phyloP scores from a whole-genome alignment of 352 stramenopile species.

The Phytophthora boehmeriae region DNA sequence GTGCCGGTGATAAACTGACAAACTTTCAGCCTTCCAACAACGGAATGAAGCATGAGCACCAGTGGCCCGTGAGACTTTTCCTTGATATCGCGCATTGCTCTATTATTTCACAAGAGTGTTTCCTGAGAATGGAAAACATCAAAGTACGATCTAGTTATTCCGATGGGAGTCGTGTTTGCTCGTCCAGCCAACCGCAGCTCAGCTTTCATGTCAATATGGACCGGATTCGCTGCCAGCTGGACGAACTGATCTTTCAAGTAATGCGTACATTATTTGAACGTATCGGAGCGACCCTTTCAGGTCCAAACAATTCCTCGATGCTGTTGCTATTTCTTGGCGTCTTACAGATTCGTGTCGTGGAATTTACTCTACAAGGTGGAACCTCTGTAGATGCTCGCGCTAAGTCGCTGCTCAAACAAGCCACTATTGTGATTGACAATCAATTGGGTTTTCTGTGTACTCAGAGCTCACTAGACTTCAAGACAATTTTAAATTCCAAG shows the following conservation, averaged over 20 bases:
- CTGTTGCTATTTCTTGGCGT: constrained; percentile 56
- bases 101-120: constrained; percentile 37
- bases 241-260: constrained; percentile 30
- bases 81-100: constrained; percentile 41
- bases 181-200: constrained; percentile 51
- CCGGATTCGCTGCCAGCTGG: constrained; percentile 54
- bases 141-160: constrained; percentile 60
- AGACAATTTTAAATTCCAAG: constrained; percentile 45
- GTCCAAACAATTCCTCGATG: not conserved
- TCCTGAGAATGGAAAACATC: constrained; percentile 42
- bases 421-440: constrained; percentile 65
- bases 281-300: constrained; percentile 1
- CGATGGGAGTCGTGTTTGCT: constrained; percentile 47
- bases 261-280: constrained; percentile 14
- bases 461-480: constrained; percentile 67
- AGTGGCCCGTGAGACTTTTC: constrained; percentile 38
- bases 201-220: constrained; percentile 47
- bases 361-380: constrained; percentile 52
- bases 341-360: constrained; percentile 54
- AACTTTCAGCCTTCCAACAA: not conserved
- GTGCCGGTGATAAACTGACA: not conserved
- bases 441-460: constrained; percentile 50
- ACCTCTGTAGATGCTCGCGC: constrained; percentile 12
- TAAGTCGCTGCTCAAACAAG: constrained; percentile 63
- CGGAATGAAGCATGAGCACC: not conserved